Base-by-base conservation (phyloP, 2,329 filamentous ascomycete species). In the Ophiosphaerella korrae region DNA sequence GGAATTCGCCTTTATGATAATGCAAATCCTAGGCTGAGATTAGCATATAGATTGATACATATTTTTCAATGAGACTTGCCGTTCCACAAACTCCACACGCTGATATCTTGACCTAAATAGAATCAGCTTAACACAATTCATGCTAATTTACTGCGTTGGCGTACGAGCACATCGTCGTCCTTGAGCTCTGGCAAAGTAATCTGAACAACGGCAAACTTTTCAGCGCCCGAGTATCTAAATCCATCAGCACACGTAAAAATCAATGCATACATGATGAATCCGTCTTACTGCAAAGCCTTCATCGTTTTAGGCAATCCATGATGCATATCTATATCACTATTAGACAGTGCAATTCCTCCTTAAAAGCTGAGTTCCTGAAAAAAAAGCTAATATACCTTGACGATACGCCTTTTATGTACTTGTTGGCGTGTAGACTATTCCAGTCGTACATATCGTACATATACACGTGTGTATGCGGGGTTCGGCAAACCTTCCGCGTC, bases 41-140 rank as follows among this genome's bases (percentile, higher is more conserved):
- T 13, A 55, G 56, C 38, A 29, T 9, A 14, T 13, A 3, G 16
- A 13, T 14, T 12, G 16, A 14, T 7, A 3, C 2, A 16, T 5
- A 18, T 14, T 5, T 9, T 18, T 7, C 2, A 9, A 32, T 7
- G 8, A 31, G 14, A 8, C 56, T 37, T 51, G 60, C 59, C 26
- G 63, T 66, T 12, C 63, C 60, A 38, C 63, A 66, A 14, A 66
- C 60, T 23, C 63, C 63, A 21, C 63, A 66, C 5, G 61, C 63
- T 1, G 59, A 52, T 5, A 66, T 60, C 32, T 63, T 64, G 31
- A 66, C 60, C 63, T 64, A 21, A 8, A 13, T 11, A 4, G 14
- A 3, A 16, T 58, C 35, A 56, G 35, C 21, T 8, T 31, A 4
- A 8, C 14, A n/a, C 23, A 32, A n/a, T 12, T 16, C 3, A 14